Percentiles rank a stretch among this genome's conserved stretches.
These are phyloP conservation scores for Talaromyces rugulosus DNA, from an alignment of 2,329 filamentous ascomycete genomes.

Conservation along the genomic window DNA sequence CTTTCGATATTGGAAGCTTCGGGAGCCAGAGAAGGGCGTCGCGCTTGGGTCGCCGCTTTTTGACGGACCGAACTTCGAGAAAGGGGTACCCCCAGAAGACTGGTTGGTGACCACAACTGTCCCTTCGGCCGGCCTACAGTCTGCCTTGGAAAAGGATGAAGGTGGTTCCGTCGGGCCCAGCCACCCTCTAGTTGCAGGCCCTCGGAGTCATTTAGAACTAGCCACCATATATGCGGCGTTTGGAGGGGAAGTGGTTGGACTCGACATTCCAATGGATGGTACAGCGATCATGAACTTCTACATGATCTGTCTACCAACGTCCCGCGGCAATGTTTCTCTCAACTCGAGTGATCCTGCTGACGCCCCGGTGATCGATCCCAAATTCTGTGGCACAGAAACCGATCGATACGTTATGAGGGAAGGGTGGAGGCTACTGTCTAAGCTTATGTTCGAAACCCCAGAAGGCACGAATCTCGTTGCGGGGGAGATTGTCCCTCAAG, in stretches of 20 bases:
- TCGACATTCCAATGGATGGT: slow-evolving; percentile 16
- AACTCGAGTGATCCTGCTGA: slow-evolving; percentile 15
- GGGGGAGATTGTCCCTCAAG: background rate
- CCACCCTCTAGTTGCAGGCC: background rate
- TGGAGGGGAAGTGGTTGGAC: slow-evolving; percentile 8
- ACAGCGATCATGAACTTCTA: slow-evolving; percentile 15
- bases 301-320: slow-evolving; percentile 15
- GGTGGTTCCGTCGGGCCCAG: background rate
- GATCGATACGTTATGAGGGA: slow-evolving; percentile 20
- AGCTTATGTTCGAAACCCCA: slow-evolving; percentile 6
- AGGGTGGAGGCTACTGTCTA: slow-evolving; percentile 7
- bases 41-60: slow-evolving; percentile 4
- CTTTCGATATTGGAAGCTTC: slow-evolving; percentile 2
- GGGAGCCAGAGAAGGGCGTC: slow-evolving; percentile 2
- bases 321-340: slow-evolving; percentile 21
- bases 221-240: slow-evolving; percentile 11
- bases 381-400: slow-evolving; percentile 19
- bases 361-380: slow-evolving; percentile 19
- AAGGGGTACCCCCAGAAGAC: background rate
- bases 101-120: slow-evolving; percentile 2
- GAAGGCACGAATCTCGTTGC: slow-evolving; percentile 16
- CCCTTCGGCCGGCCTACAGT: background rate
- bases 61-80: background rate
- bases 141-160: background rate
- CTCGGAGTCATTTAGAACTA: background rate